A percentile compares a stretch with the other conserved stretches of the same genome.
phyloP scores from a whole-genome alignment of 768 basidiomycete species.

The Russula sp. region DNA sequence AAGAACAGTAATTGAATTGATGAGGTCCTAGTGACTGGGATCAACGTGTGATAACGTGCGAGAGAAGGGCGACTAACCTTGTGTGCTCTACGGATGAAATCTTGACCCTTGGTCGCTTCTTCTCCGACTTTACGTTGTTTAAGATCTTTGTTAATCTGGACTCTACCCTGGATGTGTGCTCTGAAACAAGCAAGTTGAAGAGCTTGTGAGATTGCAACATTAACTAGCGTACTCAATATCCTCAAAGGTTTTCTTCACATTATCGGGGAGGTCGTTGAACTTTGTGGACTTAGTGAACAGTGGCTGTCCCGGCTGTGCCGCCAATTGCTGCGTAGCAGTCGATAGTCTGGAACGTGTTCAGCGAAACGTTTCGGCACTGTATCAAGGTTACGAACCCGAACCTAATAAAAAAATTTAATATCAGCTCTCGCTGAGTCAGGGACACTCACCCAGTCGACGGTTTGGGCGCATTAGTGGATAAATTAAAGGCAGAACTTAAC shows the following conservation, averaged over 20 bases:
- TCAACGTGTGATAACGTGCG: neutral
- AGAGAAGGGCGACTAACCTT: conserved; percentile 39
- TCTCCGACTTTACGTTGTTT: conserved; percentile 70
- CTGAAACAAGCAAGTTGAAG: conserved; percentile 31
- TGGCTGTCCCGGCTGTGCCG: conserved; percentile 26
- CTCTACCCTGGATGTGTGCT: conserved; percentile 63
- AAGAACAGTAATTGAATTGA: conserved; percentile 52
- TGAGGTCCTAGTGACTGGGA: conserved; percentile 45
- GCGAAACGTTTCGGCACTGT: neutral
- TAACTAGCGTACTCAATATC: conserved; percentile 52
- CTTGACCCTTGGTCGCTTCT: conserved; percentile 66
- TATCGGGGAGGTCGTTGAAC: conserved; percentile 77
- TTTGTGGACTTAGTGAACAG: conserved; percentile 55
- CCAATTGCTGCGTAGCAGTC: conserved; percentile 1
- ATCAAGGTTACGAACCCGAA: conserved; percentile 13
- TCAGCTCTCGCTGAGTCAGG: neutral
- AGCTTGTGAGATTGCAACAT: neutral
- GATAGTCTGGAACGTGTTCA: conserved; percentile 14
- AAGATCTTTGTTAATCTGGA: conserved; percentile 74
- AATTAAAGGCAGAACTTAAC: conserved; percentile 32
- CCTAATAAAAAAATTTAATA: neutral
- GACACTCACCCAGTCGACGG: conserved; percentile 2
- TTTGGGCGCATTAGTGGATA: conserved; percentile 9
- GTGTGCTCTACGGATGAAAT: conserved; percentile 56
- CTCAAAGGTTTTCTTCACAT: conserved; percentile 56